These are phyloP conservation scores for Penicillium sp. DNA, from an alignment of 2,329 filamentous ascomycete genomes.

Conservation along the genomic window DNA sequence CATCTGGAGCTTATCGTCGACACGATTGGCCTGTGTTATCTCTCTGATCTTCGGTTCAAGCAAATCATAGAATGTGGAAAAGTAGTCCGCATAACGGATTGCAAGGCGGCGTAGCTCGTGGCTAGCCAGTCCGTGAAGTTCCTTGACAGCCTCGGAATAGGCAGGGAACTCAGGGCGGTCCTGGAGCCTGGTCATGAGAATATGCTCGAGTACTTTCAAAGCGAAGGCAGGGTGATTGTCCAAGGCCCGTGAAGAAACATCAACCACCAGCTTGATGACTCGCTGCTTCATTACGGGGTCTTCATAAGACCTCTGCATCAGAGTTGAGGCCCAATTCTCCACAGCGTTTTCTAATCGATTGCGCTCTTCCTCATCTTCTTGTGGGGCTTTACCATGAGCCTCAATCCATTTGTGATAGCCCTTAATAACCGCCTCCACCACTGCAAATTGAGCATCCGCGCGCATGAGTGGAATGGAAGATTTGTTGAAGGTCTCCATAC, in stretches of 20 bases:
- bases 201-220: conserved; percentile 85
- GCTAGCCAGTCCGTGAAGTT: conserved; percentile 80
- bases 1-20: conserved; percentile 78
- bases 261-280: conserved; percentile 76
- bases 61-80: conserved; percentile 83
- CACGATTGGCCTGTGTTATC: conserved; percentile 67
- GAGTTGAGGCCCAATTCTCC: conserved; percentile 42
- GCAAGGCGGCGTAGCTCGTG: conserved; percentile 86
- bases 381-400: conserved; percentile 51
- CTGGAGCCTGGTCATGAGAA: conserved; percentile 77
- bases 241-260: conserved; percentile 77
- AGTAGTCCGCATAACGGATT: conserved; percentile 85
- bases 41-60: conserved; percentile 81
- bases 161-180: conserved; percentile 68
- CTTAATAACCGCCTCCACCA: conserved; percentile 84
- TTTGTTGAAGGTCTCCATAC: conserved; percentile 44
- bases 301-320: conserved; percentile 44
- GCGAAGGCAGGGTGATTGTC: conserved; percentile 78
- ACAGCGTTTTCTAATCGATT: conserved; percentile 39
- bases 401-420: conserved; percentile 81
- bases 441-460: conserved; percentile 84
- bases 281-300: conserved; percentile 83
- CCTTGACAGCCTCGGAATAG: conserved; percentile 87
- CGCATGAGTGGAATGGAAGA: conserved; percentile 55
- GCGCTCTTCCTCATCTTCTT: conserved; percentile 47